These are phyloP conservation scores for Cryptosporidium bovis DNA, from an alignment of 169 alveolate genomes.

Conservation along the genomic window DNA sequence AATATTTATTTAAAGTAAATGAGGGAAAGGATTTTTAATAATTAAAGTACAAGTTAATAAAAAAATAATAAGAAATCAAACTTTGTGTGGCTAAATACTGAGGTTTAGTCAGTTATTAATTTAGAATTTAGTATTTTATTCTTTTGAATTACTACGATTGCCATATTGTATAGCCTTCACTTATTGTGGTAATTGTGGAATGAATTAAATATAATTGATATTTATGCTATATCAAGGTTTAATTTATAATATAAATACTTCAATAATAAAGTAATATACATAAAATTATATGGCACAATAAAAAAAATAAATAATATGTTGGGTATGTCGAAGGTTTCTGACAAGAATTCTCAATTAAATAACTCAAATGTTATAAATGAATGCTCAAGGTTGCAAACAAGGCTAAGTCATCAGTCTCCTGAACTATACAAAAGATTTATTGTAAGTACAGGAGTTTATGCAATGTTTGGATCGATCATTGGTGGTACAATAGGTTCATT, in stretches of 20 bases:
- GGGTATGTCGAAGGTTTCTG: slow-evolving; percentile 13
- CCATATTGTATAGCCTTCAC: too few relatives aligned
- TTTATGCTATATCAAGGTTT: too few relatives aligned
- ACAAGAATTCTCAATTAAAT: not conserved
- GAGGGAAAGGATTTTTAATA: too few relatives aligned
- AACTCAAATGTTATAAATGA: slow-evolving; percentile 8
- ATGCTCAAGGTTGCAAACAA: not conserved
- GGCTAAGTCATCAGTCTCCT: not conserved
- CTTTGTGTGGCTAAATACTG: too few relatives aligned
- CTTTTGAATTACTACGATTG: too few relatives aligned
- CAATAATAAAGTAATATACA: not conserved
- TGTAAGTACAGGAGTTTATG: slow-evolving; percentile 59
- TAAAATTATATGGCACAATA: not conserved
- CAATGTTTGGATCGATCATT: slow-evolving; percentile 33
- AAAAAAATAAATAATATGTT: not conserved
- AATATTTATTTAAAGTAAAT: too few relatives aligned
- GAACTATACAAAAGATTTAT: slow-evolving; percentile 60
- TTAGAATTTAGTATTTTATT: too few relatives aligned
- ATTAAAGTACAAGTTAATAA: too few relatives aligned
- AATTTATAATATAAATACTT: not conserved
- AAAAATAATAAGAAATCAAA: too few relatives aligned
- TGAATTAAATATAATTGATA: too few relatives aligned
- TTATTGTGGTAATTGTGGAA: too few relatives aligned
- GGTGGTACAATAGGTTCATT: slow-evolving; percentile 51
- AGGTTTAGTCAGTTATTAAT: too few relatives aligned